These are phyloP conservation scores for Botrytis cinerea DNA, from an alignment of 2,329 filamentous ascomycete genomes.

Conservation along the genomic window DNA sequence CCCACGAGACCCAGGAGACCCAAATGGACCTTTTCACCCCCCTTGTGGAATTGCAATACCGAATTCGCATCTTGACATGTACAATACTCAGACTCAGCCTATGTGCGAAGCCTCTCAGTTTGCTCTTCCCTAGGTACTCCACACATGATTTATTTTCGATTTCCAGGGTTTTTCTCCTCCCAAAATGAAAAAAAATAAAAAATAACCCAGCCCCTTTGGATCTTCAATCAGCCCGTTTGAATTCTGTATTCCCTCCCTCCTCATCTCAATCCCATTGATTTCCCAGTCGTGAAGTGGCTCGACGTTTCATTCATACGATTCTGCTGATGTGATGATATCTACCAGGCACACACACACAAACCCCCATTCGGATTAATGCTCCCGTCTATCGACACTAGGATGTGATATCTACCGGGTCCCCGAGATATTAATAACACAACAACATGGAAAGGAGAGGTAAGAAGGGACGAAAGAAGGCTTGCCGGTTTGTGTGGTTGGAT, in stretches of 20 bases:
- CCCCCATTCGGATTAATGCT: conserved; percentile 21
- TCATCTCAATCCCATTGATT: background rate
- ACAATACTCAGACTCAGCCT: conserved; percentile 12
- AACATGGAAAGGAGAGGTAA: background rate
- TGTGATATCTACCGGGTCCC: background rate
- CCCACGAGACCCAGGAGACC: background rate
- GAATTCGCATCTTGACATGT: background rate
- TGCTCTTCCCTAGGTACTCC: background rate
- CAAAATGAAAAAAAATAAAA: background rate
- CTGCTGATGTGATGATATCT: background rate
- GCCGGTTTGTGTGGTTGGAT: too few relatives aligned
- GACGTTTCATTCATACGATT: background rate
- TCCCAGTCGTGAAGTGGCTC: background rate
- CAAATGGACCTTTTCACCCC: background rate
- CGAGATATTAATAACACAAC: conserved; percentile 10
- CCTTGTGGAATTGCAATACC: background rate
- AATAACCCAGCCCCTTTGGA: too few relatives aligned
- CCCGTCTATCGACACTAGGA: conserved; percentile 15
- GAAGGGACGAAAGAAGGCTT: background rate
- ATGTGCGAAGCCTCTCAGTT: background rate
- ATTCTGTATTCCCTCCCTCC: background rate
- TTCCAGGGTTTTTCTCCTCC: background rate
- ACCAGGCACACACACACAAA: background rate
- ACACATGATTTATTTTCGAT: background rate
- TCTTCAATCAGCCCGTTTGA: too few relatives aligned